Evolutionary conservation across 2,329 filamentous ascomycete genomes (phyloP).

Genomic region (Fusarium staphyleae): DNA sequence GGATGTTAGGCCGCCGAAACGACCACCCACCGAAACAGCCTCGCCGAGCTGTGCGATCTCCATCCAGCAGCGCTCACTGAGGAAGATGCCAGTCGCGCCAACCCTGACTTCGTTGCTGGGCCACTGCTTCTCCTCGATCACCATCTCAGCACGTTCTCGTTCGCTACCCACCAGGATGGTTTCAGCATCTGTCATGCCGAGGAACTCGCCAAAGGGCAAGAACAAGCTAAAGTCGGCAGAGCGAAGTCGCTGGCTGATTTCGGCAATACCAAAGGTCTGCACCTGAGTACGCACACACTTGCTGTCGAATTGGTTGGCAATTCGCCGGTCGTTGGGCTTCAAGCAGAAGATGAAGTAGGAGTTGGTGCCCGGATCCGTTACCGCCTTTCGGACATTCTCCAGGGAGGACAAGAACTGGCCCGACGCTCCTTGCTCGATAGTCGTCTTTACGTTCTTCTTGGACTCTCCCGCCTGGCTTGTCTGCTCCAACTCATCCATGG

Average conservation of each 20-base stretch:
- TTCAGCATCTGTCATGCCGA: conserved; percentile 85
- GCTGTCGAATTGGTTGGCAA: conserved; percentile 98
- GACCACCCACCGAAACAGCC: conserved; percentile 58
- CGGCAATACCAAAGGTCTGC: conserved; percentile 93
- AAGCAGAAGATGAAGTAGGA: conserved; percentile 96
- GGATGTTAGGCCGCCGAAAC: conserved; percentile 38
- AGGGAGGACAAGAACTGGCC: conserved; percentile 90
- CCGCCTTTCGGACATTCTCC: conserved; percentile 87
- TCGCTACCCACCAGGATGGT: conserved; percentile 90
- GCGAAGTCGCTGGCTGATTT: conserved; percentile 91
- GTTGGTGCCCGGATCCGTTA: conserved; percentile 84
- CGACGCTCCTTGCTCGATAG: conserved; percentile 81
- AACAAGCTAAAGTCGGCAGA: conserved; percentile 97
- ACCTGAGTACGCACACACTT: conserved; percentile 96
- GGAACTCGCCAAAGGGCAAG: conserved; percentile 92
- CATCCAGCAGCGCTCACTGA: conserved; percentile 95
- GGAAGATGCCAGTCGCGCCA: conserved; percentile 90
- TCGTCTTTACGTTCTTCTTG: conserved; percentile 52
- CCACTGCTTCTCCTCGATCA: conserved; percentile 94
- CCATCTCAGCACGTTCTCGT: conserved; percentile 85
- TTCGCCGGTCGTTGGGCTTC: conserved; percentile 95
- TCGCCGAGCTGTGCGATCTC: conserved; percentile 82
- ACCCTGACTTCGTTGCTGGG: conserved; percentile 88
- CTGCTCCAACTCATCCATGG: conserved; percentile 56
- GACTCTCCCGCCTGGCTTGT: conserved; percentile 57